Conservation (phyloP, 305 asterid species). For the Stenogyne calaminthoides region DNA sequence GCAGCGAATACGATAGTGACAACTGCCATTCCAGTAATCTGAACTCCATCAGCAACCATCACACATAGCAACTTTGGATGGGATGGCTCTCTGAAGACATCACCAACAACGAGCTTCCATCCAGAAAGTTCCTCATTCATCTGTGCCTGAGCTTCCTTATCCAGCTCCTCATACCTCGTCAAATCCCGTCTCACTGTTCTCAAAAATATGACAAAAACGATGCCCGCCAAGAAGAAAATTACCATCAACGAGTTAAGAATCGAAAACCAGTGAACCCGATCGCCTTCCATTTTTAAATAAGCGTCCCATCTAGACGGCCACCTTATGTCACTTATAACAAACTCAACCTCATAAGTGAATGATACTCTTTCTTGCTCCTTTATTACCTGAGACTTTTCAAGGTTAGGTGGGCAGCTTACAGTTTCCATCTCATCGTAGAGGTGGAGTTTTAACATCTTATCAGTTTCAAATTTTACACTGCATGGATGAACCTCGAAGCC, state of each 20-base stretch:
- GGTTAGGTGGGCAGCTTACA: slow-evolving; percentile 46
- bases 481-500: slow-evolving; percentile 67
- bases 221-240: slow-evolving; percentile 59
- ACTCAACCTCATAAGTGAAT: slow-evolving; percentile 59
- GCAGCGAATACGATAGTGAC: slow-evolving; percentile 59
- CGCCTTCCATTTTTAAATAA: slow-evolving; percentile 62
- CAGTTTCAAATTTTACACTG: slow-evolving; percentile 50
- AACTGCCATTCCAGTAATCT: slow-evolving; percentile 57
- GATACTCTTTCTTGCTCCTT: slow-evolving; percentile 54
- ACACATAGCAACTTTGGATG: slow-evolving; percentile 48
- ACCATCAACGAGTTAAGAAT: slow-evolving; percentile 59
- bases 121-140: slow-evolving; percentile 67
- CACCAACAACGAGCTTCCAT: slow-evolving; percentile 68
- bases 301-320: slow-evolving; percentile 74
- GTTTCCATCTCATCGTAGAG: slow-evolving; percentile 38
- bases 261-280: slow-evolving; percentile 68
- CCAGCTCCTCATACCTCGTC: slow-evolving; percentile 57
- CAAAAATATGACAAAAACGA: slow-evolving; percentile 53
- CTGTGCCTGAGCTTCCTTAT: slow-evolving; percentile 65
- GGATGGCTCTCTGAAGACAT: slow-evolving; percentile 58
- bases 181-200: slow-evolving; percentile 64
- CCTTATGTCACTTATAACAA: slow-evolving; percentile 48
- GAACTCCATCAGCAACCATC: slow-evolving; percentile 63
- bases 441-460: slow-evolving; percentile 53
- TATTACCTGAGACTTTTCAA: slow-evolving; percentile 48